Evolutionary conservation across 2,329 filamentous ascomycete genomes (phyloP).

Genomic region (Talaromyces funiculosus): DNA sequence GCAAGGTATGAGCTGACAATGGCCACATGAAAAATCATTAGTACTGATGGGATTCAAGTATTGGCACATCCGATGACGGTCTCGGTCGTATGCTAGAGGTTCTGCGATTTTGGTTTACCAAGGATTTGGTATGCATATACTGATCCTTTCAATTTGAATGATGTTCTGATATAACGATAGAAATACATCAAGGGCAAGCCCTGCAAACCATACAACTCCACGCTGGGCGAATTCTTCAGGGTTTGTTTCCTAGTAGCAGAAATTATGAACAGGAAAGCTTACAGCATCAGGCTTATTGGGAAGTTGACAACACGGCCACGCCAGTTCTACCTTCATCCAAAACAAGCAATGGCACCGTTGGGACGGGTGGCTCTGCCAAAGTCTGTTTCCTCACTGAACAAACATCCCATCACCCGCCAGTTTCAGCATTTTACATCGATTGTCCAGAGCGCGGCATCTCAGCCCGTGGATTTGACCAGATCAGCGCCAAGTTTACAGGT

Average conservation of each 20-base stretch:
- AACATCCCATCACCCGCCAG: slow-evolving; percentile 94
- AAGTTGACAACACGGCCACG: slow-evolving; percentile 73
- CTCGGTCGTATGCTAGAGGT: slow-evolving; percentile 93
- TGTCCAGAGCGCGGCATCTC: slow-evolving; percentile 86
- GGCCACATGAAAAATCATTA: slow-evolving; percentile 10
- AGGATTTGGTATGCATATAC: slow-evolving; percentile 61
- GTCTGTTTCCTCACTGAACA: slow-evolving; percentile 96
- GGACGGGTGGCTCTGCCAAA: slow-evolving; percentile 52
- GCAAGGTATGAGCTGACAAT: slow-evolving; percentile 43
- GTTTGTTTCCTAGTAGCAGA: slow-evolving; percentile 46
- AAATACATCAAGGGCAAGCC: slow-evolving; percentile 99
- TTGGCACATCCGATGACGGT: slow-evolving; percentile 84
- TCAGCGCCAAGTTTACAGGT: slow-evolving; percentile 95
- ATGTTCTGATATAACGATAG: slow-evolving; percentile 29
- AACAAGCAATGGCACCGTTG: slow-evolving; percentile 31
- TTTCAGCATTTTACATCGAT: slow-evolving; percentile 90
- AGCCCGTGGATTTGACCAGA: slow-evolving; percentile 88
- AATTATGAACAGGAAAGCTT: neutral
- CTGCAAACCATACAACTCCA: slow-evolving; percentile 98
- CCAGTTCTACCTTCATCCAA: slow-evolving; percentile 45
- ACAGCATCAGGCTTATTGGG: slow-evolving; percentile 75
- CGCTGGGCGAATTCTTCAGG: slow-evolving; percentile 93
- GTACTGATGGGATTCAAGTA: slow-evolving; percentile 46
- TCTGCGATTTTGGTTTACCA: slow-evolving; percentile 96
- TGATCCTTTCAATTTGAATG: neutral